Percentiles rank a stretch among this genome's conserved stretches.
These are phyloP conservation scores for Debaryomyces sp. DNA, from an alignment of 1,139 yeast species.

Conservation along the genomic window DNA sequence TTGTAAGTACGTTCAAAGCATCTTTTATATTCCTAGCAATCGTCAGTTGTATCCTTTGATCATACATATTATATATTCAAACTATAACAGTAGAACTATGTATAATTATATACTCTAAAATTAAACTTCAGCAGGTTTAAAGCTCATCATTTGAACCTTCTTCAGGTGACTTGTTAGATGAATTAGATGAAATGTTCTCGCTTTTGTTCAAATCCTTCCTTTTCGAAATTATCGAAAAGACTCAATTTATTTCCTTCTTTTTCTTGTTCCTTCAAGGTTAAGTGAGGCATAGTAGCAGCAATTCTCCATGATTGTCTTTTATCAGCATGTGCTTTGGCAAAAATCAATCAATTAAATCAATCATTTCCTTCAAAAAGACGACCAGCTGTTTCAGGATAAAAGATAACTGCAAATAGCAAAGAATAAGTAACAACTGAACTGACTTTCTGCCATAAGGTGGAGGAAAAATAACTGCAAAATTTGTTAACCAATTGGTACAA, in stretches of 20 bases:
- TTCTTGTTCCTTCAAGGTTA: conserved; percentile 48
- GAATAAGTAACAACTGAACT: conserved; percentile 50
- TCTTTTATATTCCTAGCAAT: no score
- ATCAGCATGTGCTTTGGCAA: conserved; percentile 51
- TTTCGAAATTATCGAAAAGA: conserved; percentile 46
- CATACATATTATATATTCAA: no score
- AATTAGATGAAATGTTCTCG: conserved; percentile 26
- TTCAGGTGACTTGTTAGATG: conserved; percentile 11
- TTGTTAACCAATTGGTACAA: conserved; percentile 50
- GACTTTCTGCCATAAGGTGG: conserved; percentile 42
- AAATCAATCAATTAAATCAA: no score
- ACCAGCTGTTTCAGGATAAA: conserved; percentile 53
- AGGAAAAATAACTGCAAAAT: conserved; percentile 51
- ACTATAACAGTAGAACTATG: conserved; percentile 1
- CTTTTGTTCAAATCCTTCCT: conserved; percentile 35
- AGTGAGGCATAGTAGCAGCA: conserved; percentile 53
- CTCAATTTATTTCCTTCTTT: conserved; percentile 51
- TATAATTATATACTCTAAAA: background rate
- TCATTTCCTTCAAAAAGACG: conserved; percentile 52
- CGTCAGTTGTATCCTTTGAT: no score
- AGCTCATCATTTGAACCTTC: conserved; percentile 8
- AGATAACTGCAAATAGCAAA: conserved; percentile 46
- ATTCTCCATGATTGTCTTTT: conserved; percentile 52
- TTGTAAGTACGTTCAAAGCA: no score
- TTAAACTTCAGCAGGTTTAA: conserved; percentile 8